Evolutionary conservation across 208 protist genomes (phyloP).

Genomic region (Strigomonas culicis): DNA sequence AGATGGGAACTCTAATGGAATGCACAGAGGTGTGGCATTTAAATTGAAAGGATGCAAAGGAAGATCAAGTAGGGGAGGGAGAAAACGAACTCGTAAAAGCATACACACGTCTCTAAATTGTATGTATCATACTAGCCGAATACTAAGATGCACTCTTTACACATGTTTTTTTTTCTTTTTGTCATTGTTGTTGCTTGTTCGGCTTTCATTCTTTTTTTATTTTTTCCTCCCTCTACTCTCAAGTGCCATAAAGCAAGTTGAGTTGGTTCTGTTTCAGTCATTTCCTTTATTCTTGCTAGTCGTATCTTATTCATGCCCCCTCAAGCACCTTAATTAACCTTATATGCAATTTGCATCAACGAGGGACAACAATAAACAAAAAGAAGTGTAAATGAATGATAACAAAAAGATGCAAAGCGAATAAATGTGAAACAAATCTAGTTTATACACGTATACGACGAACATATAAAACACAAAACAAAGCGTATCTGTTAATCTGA

Average conservation of each 20-base stretch:
- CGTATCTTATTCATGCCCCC: no score
- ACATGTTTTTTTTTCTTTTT: conserved; percentile 16
- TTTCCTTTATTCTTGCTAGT: no score
- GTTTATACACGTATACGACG: not conserved
- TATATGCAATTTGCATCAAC: not conserved
- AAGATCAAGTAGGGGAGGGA: conserved; percentile 2
- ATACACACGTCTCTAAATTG: not conserved
- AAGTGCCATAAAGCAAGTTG: not conserved
- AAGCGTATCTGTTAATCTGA: no score
- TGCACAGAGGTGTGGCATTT: no score
- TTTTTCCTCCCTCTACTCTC: not conserved
- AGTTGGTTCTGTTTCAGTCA: no score
- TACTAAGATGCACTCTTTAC: not conserved
- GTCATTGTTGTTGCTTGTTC: not conserved
- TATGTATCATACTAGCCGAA: not conserved
- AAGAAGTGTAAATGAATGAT: not conserved
- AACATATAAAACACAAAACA: not conserved
- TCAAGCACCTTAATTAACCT: no score
- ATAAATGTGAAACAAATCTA: not conserved
- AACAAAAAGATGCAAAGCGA: conserved; percentile 7
- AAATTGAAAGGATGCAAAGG: conserved; percentile 11
- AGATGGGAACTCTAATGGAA: no score
- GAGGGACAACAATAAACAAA: not conserved
- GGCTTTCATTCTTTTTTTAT: not conserved
- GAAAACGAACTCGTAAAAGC: not conserved